phyloP scores from a whole-genome alignment of 345 rosid species.

The Populus deltoides region DNA sequence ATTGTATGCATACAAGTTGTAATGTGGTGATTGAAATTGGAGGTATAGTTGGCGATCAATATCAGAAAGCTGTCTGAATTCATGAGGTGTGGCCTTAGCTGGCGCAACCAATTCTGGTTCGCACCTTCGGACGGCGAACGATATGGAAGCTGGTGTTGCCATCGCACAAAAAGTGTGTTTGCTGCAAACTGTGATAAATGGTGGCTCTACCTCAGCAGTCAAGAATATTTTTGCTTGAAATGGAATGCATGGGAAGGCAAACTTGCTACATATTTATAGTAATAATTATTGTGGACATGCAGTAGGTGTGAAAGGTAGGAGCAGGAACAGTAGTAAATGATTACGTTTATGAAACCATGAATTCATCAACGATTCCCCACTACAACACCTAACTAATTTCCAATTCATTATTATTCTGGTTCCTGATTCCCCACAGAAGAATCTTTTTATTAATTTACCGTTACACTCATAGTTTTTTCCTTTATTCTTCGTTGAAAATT shows the following conservation, averaged over 20 bases:
- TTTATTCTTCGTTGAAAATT: too few species aligned
- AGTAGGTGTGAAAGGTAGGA: background rate
- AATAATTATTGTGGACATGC: background rate
- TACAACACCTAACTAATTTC: too few species aligned
- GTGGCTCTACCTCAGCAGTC: background rate
- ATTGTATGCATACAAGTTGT: conserved; percentile 1
- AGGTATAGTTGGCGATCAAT: conserved; percentile 20
- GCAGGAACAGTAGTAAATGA: too few species aligned
- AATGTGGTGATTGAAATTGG: conserved; percentile 12
- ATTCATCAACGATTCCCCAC: background rate
- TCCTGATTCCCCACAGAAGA: too few species aligned
- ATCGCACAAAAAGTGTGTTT: background rate
- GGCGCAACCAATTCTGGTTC: conserved; percentile 12
- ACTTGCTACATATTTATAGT: background rate
- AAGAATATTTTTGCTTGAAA: background rate
- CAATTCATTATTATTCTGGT: too few species aligned
- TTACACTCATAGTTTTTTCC: too few species aligned
- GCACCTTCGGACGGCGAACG: conserved; percentile 8
- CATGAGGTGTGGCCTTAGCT: conserved; percentile 17
- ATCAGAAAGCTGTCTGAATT: conserved; percentile 16
- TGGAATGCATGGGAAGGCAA: background rate
- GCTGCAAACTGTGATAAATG: background rate
- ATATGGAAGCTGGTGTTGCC: background rate
- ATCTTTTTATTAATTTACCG: too few species aligned
- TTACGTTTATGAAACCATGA: background rate